These are phyloP conservation scores for Plectosphaerella sp. DNA, from an alignment of 2,329 filamentous ascomycete genomes.

Conservation along the genomic window DNA sequence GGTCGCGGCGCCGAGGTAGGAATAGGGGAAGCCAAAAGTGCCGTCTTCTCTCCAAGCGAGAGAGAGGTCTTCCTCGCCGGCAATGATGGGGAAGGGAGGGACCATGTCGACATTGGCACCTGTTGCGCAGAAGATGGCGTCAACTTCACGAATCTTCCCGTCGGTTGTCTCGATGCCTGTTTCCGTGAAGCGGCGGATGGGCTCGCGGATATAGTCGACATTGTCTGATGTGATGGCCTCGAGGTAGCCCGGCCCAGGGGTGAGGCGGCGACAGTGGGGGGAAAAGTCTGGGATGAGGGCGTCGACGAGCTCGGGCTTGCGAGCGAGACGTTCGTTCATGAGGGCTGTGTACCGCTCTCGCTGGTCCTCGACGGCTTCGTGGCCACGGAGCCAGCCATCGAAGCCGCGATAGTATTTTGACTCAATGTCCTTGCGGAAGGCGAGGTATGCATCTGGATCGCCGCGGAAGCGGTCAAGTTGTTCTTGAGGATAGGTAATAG, in stretches of 20 bases:
- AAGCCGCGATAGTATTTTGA: slow-evolving; percentile 60
- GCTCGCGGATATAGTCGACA: slow-evolving; percentile 54
- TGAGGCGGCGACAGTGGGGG: slow-evolving; percentile 60
- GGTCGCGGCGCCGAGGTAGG: slow-evolving; percentile 59
- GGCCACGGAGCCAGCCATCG: slow-evolving; percentile 47
- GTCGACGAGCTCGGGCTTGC: slow-evolving; percentile 51
- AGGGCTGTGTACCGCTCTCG: slow-evolving; percentile 42
- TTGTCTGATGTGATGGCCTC: slow-evolving; percentile 59
- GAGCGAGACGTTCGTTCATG: slow-evolving; percentile 48
- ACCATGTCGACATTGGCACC: slow-evolving; percentile 58
- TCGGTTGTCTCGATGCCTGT: slow-evolving; percentile 58
- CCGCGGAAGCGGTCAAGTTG: slow-evolving; percentile 52
- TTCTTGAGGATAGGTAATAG: slow-evolving; percentile 50
- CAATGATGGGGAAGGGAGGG: slow-evolving; percentile 56
- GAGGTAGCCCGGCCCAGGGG: slow-evolving; percentile 63
- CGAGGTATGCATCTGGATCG: slow-evolving; percentile 56
- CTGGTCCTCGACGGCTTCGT: slow-evolving; percentile 41
- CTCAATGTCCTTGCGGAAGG: slow-evolving; percentile 53
- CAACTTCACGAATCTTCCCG: slow-evolving; percentile 51
- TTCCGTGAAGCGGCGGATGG: slow-evolving; percentile 53
- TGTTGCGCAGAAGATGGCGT: slow-evolving; percentile 64
- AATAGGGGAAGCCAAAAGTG: slow-evolving; percentile 59
- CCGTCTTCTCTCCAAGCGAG: slow-evolving; percentile 53
- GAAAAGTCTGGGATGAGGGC: slow-evolving; percentile 59
- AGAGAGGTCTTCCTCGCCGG: slow-evolving; percentile 47